Evolutionary conservation across 2,329 filamentous ascomycete genomes (phyloP).

Genomic region (Alternaria sp.): DNA sequence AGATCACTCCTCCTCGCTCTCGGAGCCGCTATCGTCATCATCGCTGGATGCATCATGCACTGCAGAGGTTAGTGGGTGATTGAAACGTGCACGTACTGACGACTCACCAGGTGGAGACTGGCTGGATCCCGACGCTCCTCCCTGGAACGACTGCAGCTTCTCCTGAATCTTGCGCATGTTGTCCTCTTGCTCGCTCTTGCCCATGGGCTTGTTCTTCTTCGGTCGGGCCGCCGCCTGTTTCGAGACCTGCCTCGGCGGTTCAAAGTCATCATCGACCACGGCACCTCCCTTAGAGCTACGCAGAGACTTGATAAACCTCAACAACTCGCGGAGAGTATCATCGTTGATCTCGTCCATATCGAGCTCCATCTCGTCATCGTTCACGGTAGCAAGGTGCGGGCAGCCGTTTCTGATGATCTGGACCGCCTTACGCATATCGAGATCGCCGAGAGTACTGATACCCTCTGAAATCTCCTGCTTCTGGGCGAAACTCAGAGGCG

Average conservation of each 20-base stretch:
- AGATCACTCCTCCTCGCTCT: constrained; percentile 55
- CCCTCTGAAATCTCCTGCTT: constrained; percentile 90
- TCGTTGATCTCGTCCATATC: constrained; percentile 66
- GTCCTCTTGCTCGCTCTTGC: constrained; percentile 72
- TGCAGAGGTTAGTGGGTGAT: constrained; percentile 28
- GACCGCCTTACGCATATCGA: constrained; percentile 80
- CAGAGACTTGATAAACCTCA: constrained; percentile 59
- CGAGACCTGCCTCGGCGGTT: constrained; percentile 50
- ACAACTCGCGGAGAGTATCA: constrained; percentile 61
- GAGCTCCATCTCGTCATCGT: constrained; percentile 68
- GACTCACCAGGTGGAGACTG: constrained; percentile 52
- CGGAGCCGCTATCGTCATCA: constrained; percentile 58
- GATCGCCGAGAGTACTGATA: constrained; percentile 79
- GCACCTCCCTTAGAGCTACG: constrained; percentile 44
- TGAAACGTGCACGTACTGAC: constrained; percentile 14
- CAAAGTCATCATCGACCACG: constrained; percentile 57
- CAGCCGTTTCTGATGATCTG: constrained; percentile 88
- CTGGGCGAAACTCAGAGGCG: constrained; percentile 75
- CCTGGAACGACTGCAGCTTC: constrained; percentile 56
- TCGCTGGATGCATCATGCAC: constrained; percentile 58
- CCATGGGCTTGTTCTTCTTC: constrained; percentile 80
- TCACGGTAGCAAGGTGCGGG: constrained; percentile 66
- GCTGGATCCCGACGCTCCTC: constrained; percentile 52
- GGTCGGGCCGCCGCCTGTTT: constrained; percentile 58
- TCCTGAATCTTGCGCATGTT: constrained; percentile 69